Evolutionary conservation across 257 asterid species (phyloP).

Genomic region (Leonotis leonurus): DNA sequence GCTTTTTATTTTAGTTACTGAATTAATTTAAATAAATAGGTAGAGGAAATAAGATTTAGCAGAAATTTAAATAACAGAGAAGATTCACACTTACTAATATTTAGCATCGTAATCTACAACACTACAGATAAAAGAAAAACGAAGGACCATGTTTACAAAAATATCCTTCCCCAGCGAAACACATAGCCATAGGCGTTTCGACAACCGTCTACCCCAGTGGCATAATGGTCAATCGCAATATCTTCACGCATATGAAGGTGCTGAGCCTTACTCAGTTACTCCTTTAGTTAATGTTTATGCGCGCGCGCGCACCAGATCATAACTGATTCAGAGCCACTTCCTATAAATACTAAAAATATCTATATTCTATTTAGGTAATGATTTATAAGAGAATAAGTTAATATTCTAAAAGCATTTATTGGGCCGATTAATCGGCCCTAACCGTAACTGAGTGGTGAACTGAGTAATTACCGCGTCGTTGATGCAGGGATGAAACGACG

Average conservation of each 20-base stretch:
- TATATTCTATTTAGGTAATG: neutral
- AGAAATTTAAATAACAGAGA: too few species aligned
- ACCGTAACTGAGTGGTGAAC: slow-evolving; percentile 26
- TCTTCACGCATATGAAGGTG: neutral
- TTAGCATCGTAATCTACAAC: neutral
- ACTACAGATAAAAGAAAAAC: neutral
- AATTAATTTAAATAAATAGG: too few species aligned
- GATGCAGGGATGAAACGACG: slow-evolving; percentile 61
- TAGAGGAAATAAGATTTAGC: too few species aligned
- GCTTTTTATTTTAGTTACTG: too few species aligned
- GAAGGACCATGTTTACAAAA: neutral
- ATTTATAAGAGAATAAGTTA: neutral
- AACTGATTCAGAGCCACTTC: neutral
- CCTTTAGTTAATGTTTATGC: neutral
- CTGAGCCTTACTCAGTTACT: neutral
- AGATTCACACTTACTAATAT: neutral
- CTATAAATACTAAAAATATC: neutral
- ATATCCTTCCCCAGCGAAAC: neutral
- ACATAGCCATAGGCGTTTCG: neutral
- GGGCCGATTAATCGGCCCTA: slow-evolving; percentile 59
- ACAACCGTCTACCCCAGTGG: neutral
- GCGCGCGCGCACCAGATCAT: neutral
- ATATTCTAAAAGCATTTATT: neutral
- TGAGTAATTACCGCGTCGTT: slow-evolving; percentile 40
- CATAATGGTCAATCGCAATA: neutral